These are phyloP conservation scores for Groenewaldozyma sp. DNA, from an alignment of 1,139 yeast species.

Conservation along the genomic window DNA sequence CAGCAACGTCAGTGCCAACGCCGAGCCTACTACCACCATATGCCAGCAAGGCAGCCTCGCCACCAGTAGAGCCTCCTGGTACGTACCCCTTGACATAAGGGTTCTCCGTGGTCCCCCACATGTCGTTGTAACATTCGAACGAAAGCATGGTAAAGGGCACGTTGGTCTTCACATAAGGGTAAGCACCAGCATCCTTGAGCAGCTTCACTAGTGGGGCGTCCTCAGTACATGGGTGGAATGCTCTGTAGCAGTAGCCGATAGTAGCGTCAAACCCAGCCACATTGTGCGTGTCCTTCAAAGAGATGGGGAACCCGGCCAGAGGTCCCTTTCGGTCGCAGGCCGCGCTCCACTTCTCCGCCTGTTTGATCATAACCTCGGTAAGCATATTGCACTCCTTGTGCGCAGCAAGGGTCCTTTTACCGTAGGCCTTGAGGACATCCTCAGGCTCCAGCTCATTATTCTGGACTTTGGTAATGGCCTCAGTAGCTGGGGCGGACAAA, in stretches of 20 bases:
- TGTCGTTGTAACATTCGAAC: slow-evolving; percentile 37
- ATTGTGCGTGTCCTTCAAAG: slow-evolving; percentile 44
- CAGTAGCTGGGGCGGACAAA: slow-evolving; percentile 23
- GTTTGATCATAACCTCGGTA: slow-evolving; percentile 32
- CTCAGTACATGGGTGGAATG: slow-evolving; percentile 27
- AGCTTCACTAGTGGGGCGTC: slow-evolving; percentile 32
- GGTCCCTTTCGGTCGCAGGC: slow-evolving; percentile 37
- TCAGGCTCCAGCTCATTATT: slow-evolving; percentile 26
- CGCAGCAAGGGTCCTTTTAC: slow-evolving; percentile 31
- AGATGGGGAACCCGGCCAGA: slow-evolving; percentile 60
- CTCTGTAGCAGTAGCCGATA: slow-evolving; percentile 40
- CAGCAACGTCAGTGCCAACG: slow-evolving; percentile 51
- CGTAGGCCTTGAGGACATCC: slow-evolving; percentile 31
- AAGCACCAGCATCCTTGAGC: slow-evolving; percentile 38
- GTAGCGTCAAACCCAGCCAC: slow-evolving; percentile 45
- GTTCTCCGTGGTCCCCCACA: slow-evolving; percentile 38
- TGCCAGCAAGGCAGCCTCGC: slow-evolving; percentile 42
- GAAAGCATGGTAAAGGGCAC: slow-evolving; percentile 41
- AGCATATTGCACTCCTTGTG: slow-evolving; percentile 30
- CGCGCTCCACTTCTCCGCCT: slow-evolving; percentile 26
- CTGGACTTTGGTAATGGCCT: slow-evolving; percentile 26
- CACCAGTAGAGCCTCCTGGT: slow-evolving; percentile 44
- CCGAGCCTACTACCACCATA: slow-evolving; percentile 41
- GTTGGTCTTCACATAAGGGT: slow-evolving; percentile 41
- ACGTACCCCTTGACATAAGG: slow-evolving; percentile 34